These are phyloP conservation scores for Lactuca saligna DNA, from an alignment of 129 eudicot species.

Conservation along the genomic window DNA sequence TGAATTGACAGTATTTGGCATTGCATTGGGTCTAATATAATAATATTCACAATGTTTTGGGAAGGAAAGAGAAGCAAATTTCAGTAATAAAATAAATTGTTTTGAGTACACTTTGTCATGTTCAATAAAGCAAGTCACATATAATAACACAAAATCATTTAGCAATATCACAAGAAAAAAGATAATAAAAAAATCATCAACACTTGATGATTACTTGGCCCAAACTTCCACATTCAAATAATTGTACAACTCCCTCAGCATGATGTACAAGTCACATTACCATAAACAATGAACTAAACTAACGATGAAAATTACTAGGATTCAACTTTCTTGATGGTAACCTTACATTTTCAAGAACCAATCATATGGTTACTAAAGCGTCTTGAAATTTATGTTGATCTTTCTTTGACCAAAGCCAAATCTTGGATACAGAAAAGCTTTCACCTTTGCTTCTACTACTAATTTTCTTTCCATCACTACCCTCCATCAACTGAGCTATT, in stretches of 20 bases:
- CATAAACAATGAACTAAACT: constrained; percentile 19
- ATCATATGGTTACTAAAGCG: constrained; percentile 45
- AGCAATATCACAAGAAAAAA: background rate
- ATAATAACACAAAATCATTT: constrained; percentile 26
- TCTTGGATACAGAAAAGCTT: constrained; percentile 95
- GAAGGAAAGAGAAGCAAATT: constrained; percentile 33
- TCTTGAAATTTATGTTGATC: constrained; percentile 55
- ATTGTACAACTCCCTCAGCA: constrained; percentile 27
- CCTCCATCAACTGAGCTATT: too few species aligned
- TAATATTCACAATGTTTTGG: constrained; percentile 26
- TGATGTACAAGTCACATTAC: constrained; percentile 28
- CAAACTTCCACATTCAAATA: constrained; percentile 25
- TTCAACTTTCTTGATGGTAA: constrained; percentile 44
- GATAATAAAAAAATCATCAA: constrained; percentile 4
- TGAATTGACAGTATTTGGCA: too few species aligned
- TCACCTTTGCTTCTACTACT: constrained; percentile 74
- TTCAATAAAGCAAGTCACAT: constrained; percentile 26
- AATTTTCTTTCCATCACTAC: constrained; percentile 66
- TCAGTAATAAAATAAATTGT: constrained; percentile 22
- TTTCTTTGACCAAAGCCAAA: constrained; percentile 96
- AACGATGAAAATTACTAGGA: constrained; percentile 17
- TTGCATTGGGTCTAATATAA: background rate
- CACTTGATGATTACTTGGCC: constrained; percentile 15
- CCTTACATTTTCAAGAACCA: constrained; percentile 46
- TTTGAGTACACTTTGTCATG: constrained; percentile 31